phyloP scores from a whole-genome alignment of 768 basidiomycete genomes.

The Panaeolus papilionaceus region DNA sequence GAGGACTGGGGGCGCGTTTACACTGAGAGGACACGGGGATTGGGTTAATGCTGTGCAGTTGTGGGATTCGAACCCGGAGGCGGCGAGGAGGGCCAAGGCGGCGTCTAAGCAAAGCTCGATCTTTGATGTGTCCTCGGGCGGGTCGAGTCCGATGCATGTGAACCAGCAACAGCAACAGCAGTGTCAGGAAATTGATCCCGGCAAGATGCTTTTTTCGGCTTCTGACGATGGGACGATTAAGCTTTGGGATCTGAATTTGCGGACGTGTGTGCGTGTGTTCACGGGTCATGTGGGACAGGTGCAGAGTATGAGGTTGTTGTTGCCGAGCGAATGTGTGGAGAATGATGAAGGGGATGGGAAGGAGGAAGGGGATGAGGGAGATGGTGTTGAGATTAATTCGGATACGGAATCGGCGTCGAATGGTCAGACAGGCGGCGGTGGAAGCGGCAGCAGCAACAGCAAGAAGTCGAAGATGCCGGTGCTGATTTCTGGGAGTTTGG shows the following conservation, averaged over 20 bases:
- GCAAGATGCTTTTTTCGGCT: conserved; percentile 97
- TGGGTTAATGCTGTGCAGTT: conserved; percentile 97
- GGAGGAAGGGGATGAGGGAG: conserved; percentile 29
- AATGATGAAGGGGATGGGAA: conserved; percentile 28
- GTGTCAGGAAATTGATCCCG: conserved; percentile 62
- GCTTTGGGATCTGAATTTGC: conserved; percentile 88
- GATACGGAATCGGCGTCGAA: not conserved
- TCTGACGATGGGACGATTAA: conserved; percentile 94
- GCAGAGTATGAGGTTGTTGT: conserved; percentile 84
- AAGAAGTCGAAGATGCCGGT: conserved; percentile 62
- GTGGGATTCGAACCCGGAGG: conserved; percentile 72
- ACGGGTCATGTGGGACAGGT: conserved; percentile 94
- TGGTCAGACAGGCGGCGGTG: not conserved
- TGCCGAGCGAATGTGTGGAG: conserved; percentile 61
- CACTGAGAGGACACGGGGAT: conserved; percentile 89
- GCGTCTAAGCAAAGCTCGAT: conserved; percentile 27
- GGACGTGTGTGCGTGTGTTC: conserved; percentile 85
- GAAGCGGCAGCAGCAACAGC: not conserved
- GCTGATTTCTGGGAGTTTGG: conserved; percentile 88
- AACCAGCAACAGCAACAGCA: not conserved
- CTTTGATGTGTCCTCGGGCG: conserved; percentile 38
- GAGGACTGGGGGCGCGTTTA: conserved; percentile 89
- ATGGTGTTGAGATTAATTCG: not conserved
- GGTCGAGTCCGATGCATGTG: conserved; percentile 6
- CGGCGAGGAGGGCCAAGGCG: conserved; percentile 31